phyloP scores from a whole-genome alignment of 176 grass and related monocot species.

The Oryza glumipatula region DNA sequence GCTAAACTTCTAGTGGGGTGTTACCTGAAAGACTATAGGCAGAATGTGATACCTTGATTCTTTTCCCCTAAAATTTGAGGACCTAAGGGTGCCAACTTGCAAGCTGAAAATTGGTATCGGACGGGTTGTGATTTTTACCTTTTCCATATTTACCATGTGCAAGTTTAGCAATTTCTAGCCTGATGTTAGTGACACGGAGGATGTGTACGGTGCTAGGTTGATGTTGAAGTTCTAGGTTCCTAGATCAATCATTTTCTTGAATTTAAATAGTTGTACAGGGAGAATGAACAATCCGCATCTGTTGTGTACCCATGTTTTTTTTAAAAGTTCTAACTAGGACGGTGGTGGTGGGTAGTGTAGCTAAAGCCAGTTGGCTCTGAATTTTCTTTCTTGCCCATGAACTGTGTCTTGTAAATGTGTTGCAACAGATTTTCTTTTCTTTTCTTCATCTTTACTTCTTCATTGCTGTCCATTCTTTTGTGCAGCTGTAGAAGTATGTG shows the following conservation, averaged over 20 bases:
- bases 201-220: not conserved
- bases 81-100: conserved; percentile 1
- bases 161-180: not conserved
- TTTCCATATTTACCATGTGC: not conserved
- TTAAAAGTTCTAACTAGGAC: not conserved
- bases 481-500: not conserved
- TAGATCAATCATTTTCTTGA: not conserved
- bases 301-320: not conserved
- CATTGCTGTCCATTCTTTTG: not conserved
- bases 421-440: not conserved
- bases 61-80: conserved; percentile 9
- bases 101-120: not conserved
- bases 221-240: not conserved
- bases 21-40: not conserved
- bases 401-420: not conserved
- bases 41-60: conserved; percentile 4
- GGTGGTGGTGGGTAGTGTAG: not conserved
- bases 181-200: not conserved
- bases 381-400: not conserved
- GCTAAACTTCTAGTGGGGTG: conserved; percentile 12
- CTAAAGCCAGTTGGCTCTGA: not conserved
- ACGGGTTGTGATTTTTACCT: not conserved
- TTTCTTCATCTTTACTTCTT: not conserved
- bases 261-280: not conserved
- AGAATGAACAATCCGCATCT: not conserved